Evolutionary conservation across 1,284 basidiomycete genomes (phyloP).

Genomic region (Mycosarcoma maydis): DNA sequence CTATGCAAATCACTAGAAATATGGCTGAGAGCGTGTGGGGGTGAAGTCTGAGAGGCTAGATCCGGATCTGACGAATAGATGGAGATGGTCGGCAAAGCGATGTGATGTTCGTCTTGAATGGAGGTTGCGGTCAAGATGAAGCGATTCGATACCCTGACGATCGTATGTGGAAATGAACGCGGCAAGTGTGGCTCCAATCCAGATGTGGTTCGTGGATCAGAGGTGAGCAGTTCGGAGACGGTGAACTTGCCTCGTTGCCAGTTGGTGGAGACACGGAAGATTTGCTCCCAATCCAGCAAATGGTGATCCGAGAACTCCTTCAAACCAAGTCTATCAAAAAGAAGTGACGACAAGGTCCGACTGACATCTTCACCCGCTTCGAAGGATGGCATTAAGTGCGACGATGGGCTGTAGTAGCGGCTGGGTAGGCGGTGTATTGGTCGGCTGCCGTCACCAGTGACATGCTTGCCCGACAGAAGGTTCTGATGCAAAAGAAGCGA

Average conservation of each 20-base stretch:
- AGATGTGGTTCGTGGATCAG: not conserved
- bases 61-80: slow-evolving; percentile 14
- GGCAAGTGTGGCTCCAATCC: not conserved
- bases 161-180: slow-evolving; percentile 3
- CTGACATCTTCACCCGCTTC: no score
- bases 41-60: not conserved
- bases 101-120: not conserved
- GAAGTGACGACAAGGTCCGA: slow-evolving; percentile 1
- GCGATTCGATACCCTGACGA: slow-evolving; percentile 29
- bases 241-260: slow-evolving; percentile 45
- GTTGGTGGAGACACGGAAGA: slow-evolving; percentile 43
- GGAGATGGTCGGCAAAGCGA: slow-evolving; percentile 4
- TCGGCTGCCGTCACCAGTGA: slow-evolving; percentile 14
- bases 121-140: slow-evolving; percentile 30
- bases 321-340: not conserved
- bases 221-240: slow-evolving; percentile 24
- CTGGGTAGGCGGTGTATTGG: slow-evolving; percentile 18
- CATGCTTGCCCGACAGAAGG: slow-evolving; percentile 7
- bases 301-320: slow-evolving; percentile 7
- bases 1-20: slow-evolving; percentile 15
- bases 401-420: slow-evolving; percentile 17
- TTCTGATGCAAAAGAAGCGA: slow-evolving; percentile 40
- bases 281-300: slow-evolving; percentile 40
- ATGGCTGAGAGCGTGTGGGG: not conserved
- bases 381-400: no score